These are phyloP conservation scores for Bothriochloa decipiens DNA, from an alignment of 176 grass and related monocot genomes.

Conservation along the genomic window DNA sequence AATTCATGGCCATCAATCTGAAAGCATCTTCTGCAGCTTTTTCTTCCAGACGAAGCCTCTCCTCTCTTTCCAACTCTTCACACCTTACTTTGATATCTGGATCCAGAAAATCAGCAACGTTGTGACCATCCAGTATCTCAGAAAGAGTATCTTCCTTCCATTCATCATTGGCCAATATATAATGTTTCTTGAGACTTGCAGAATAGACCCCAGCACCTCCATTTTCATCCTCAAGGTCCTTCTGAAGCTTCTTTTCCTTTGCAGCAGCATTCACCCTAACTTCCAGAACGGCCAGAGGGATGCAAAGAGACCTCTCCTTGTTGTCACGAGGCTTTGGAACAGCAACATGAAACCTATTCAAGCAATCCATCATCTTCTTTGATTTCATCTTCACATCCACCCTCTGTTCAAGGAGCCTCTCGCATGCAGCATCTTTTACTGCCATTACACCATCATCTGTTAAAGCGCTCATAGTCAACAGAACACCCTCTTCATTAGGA, in stretches of 20 bases:
- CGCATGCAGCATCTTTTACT: constrained; percentile 64
- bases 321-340: constrained; percentile 74
- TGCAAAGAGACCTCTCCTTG: constrained; percentile 57
- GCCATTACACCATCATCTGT: constrained; percentile 77
- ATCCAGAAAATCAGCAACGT: constrained; percentile 75
- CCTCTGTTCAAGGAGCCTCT: constrained; percentile 62
- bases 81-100: constrained; percentile 72
- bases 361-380: constrained; percentile 62
- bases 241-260: constrained; percentile 66
- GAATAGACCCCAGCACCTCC: constrained; percentile 90
- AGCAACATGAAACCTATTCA: constrained; percentile 77
- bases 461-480: constrained; percentile 80
- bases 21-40: constrained; percentile 51
- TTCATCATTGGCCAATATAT: constrained; percentile 64
- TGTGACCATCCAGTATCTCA: constrained; percentile 75
- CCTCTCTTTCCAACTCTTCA: constrained; percentile 73
- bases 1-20: constrained; percentile 67
- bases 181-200: constrained; percentile 67
- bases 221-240: constrained; percentile 65
- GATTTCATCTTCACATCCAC: constrained; percentile 64
- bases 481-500: constrained; percentile 56
- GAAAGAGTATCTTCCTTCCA: constrained; percentile 72
- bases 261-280: constrained; percentile 40
- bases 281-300: constrained; percentile 47
- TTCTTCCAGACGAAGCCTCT: constrained; percentile 67